These are phyloP conservation scores for Beauveria brongniartii DNA, from an alignment of 2,329 filamentous ascomycete genomes.

Conservation along the genomic window DNA sequence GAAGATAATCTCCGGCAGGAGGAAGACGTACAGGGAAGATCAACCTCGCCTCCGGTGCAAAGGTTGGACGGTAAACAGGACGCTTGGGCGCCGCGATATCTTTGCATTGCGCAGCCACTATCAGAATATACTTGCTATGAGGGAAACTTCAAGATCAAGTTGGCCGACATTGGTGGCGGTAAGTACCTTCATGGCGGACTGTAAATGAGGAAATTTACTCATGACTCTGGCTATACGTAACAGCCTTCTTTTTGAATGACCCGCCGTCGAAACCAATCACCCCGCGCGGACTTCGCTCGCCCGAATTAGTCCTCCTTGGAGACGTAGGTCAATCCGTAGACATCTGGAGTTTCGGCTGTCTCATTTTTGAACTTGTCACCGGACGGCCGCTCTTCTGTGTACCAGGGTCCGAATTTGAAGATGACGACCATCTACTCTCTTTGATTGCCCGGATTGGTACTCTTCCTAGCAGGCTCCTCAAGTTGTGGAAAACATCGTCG, in stretches of 20 bases:
- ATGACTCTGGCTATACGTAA: not conserved
- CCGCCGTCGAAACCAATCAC: constrained; percentile 17
- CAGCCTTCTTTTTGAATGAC: constrained; percentile 20
- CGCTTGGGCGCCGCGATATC: constrained; percentile 22
- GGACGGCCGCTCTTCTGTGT: constrained; percentile 22
- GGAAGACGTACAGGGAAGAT: constrained; percentile 16
- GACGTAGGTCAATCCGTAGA: constrained; percentile 17
- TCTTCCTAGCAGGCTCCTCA: constrained; percentile 16
- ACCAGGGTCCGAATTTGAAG: constrained; percentile 13
- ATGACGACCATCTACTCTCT: constrained; percentile 19
- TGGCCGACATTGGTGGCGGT: constrained; percentile 24
- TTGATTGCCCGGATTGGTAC: constrained; percentile 16
- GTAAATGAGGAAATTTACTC: not conserved
- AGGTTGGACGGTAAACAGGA: constrained; percentile 24
- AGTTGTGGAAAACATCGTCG: constrained; percentile 19
- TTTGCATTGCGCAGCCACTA: constrained; percentile 22
- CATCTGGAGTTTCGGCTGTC: constrained; percentile 25
- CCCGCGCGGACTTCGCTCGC: constrained; percentile 20
- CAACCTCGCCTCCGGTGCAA: constrained; percentile 20
- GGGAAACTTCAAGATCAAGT: constrained; percentile 22
- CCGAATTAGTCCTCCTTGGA: constrained; percentile 21
- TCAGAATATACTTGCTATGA: constrained; percentile 15
- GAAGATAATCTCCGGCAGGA: constrained; percentile 19
- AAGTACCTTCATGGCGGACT: constrained; percentile 13
- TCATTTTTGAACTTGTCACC: constrained; percentile 23